These are phyloP conservation scores for Cystobasidium slooffiae DNA, from an alignment of 1,284 basidiomycete species.

Conservation along the genomic window DNA sequence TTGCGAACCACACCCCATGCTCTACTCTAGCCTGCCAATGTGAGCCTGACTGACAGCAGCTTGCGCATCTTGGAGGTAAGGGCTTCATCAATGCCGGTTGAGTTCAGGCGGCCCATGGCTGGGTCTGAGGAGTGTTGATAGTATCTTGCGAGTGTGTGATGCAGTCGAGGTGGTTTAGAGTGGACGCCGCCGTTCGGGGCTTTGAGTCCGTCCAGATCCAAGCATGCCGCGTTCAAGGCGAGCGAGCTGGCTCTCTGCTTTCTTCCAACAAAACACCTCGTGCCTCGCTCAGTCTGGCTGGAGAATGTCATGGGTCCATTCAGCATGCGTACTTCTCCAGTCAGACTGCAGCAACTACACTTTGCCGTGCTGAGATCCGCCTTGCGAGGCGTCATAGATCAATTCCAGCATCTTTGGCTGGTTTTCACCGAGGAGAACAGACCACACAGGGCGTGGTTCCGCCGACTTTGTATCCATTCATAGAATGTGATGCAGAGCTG, in stretches of 20 bases:
- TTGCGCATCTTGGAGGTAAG: conserved; percentile 17
- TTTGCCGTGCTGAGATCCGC: conserved; percentile 31
- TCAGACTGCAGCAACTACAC: conserved; percentile 12
- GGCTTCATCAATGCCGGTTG: conserved; percentile 13
- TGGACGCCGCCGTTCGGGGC: background rate
- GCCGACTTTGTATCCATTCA: background rate
- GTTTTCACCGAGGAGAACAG: conserved; percentile 27
- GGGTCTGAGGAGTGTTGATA: background rate
- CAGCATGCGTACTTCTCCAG: conserved; percentile 9
- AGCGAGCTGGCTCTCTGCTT: background rate
- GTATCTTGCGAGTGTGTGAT: background rate
- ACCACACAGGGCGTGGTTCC: conserved; percentile 9
- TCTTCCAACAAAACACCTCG: conserved; percentile 11
- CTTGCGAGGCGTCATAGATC: background rate
- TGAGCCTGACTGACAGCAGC: conserved; percentile 16
- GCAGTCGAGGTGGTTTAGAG: background rate
- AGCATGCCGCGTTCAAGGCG: background rate
- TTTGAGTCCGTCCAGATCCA: background rate
- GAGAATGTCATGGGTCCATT: conserved; percentile 20
- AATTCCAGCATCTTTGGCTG: conserved; percentile 19
- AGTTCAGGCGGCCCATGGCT: conserved; percentile 19
- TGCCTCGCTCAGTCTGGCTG: conserved; percentile 21
- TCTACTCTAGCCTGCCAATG: no score
- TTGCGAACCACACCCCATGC: no score
- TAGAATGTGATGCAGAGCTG: background rate